Conservation (phyloP, 192 early-diverging fungal genomes). For the Coemansia sp. region DNA sequence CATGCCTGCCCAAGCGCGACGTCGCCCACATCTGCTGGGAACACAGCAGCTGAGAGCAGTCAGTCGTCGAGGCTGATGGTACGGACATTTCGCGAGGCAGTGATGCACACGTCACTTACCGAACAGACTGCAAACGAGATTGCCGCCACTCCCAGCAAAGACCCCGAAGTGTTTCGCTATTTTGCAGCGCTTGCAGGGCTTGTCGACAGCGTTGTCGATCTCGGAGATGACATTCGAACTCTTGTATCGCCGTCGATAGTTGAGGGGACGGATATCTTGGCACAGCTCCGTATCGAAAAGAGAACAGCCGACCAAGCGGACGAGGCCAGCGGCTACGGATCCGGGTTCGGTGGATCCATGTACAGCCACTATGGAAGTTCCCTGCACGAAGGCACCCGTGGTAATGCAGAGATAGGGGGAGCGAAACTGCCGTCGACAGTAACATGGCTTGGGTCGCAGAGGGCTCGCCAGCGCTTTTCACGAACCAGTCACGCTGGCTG, state of each 20-base stretch:
- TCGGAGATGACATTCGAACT: slow-evolving; percentile 46
- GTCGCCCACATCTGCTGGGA: slow-evolving; percentile 19
- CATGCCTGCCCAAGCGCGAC: slow-evolving; percentile 24
- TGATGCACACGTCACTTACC: slow-evolving; percentile 42
- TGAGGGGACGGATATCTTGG: slow-evolving; percentile 41
- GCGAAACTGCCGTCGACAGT: slow-evolving; percentile 19
- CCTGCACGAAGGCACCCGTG: neutral
- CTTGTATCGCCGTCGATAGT: slow-evolving; percentile 35
- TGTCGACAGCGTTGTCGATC: slow-evolving; percentile 37
- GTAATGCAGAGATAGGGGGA: neutral
- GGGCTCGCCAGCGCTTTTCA: slow-evolving; percentile 14
- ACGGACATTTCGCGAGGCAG: slow-evolving; percentile 50
- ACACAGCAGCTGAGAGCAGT: slow-evolving; percentile 1
- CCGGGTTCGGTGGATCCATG: neutral
- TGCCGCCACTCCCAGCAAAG: slow-evolving; percentile 28
- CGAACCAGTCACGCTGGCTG: slow-evolving; percentile 20
- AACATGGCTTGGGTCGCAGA: slow-evolving; percentile 38
- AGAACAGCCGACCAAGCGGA: neutral
- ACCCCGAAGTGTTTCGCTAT: slow-evolving; percentile 35
- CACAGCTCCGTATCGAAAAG: slow-evolving; percentile 34
- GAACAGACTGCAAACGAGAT: slow-evolving; percentile 42
- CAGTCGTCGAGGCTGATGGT: slow-evolving; percentile 41
- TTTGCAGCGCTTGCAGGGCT: slow-evolving; percentile 42
- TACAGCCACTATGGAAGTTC: slow-evolving; percentile 16
- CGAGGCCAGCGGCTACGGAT: neutral